phyloP scores from a whole-genome alignment of 2,329 filamentous ascomycete species.

The Fusarium pseudograminearum region DNA sequence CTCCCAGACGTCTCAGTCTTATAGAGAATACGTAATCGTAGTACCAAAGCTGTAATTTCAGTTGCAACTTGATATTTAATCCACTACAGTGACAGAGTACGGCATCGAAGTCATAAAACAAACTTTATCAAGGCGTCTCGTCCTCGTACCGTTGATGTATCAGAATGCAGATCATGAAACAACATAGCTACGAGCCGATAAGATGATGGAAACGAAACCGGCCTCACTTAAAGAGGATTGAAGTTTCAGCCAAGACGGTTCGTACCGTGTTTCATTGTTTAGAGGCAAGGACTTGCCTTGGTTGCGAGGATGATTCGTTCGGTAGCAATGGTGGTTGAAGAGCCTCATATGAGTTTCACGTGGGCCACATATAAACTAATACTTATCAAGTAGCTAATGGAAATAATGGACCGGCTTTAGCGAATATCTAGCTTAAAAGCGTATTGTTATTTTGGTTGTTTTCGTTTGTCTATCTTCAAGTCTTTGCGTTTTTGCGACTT shows the following conservation, averaged over 20 bases:
- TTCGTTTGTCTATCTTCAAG: background rate
- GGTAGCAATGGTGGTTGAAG: background rate
- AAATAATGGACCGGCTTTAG: background rate
- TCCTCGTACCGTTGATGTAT: background rate
- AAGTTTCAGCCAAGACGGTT: background rate
- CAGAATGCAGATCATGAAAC: constrained; percentile 6
- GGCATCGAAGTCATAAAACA: background rate
- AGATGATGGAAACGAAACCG: background rate
- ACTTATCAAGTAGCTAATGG: background rate
- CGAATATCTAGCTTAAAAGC: background rate
- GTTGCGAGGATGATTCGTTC: background rate
- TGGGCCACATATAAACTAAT: background rate
- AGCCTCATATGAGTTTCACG: background rate
- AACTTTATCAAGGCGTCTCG: too few species aligned
- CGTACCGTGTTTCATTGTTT: background rate
- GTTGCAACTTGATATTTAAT: too few species aligned
- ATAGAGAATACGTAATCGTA: background rate
- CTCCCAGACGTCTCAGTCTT: too few species aligned
- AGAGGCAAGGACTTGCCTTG: background rate
- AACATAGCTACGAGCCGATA: background rate
- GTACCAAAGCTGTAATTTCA: too few species aligned
- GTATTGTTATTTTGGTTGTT: background rate
- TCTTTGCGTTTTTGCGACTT: background rate
- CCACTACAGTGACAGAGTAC: background rate
- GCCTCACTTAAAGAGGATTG: background rate